A percentile compares a stretch with the other conserved stretches of the same genome.
Conservation (phyloP, 768 basidiomycete species). For the Pholiota microspora region DNA sequence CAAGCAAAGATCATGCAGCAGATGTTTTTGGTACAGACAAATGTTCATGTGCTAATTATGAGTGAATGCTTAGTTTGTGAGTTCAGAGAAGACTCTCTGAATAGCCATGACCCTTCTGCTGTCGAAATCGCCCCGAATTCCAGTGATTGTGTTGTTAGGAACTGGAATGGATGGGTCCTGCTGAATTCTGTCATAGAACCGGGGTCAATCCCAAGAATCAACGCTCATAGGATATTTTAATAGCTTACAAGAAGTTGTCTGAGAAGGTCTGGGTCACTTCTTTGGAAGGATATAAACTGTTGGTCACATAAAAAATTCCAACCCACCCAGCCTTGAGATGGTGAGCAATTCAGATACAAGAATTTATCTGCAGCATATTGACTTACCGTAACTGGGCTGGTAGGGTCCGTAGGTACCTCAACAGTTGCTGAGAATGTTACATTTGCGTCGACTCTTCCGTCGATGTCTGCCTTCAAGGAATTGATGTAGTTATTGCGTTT, state of each 20-base stretch:
- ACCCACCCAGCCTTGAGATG: slow-evolving; percentile 24
- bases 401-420: slow-evolving; percentile 10
- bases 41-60: too few relatives aligned
- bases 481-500: slow-evolving; percentile 9
- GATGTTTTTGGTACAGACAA: too few relatives aligned
- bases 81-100: background rate
- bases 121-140: slow-evolving; percentile 1
- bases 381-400: slow-evolving; percentile 5
- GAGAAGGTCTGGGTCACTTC: slow-evolving; percentile 25
- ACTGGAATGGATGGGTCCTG: background rate
- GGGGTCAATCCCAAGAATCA: too few relatives aligned
- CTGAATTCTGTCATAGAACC: background rate
- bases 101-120: slow-evolving; percentile 2
- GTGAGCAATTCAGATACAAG: too few relatives aligned
- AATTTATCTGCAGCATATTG: too few relatives aligned
- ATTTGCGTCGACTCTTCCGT: background rate
- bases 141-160: background rate
- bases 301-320: slow-evolving; percentile 37
- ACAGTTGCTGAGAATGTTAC: slow-evolving; percentile 7
- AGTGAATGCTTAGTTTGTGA: slow-evolving; percentile 1
- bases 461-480: background rate
- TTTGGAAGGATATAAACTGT: slow-evolving; percentile 22
- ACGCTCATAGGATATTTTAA: too few relatives aligned
- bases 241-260: slow-evolving; percentile 23
- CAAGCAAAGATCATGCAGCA: too few relatives aligned